Base-by-base conservation (phyloP, 2,329 filamentous ascomycete genomes). In the Stagonosporopsis cucurbitacearum region DNA sequence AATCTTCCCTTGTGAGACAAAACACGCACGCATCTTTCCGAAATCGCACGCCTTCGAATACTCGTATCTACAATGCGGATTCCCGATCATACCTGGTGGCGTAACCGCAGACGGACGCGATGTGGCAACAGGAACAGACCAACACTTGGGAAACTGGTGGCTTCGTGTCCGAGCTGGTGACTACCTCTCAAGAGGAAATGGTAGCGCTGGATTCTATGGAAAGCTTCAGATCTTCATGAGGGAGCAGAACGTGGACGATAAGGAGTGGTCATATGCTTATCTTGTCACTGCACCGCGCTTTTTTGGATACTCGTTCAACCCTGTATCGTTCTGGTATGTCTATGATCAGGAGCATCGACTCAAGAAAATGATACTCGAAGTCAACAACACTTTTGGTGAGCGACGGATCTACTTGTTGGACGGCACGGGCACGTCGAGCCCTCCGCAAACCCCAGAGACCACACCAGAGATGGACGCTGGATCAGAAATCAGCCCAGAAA, bases 251-350 rank as follows among this genome's bases (percentile, higher is more conserved):
- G 77, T 86, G n/a, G 78, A 86, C 54, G 83, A 84, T 45, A 68
- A 79, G 2, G 77, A 80, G 41, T 92, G 89, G 75, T 84, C 86
- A 11, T 80, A 87, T 65, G 88, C 86, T 0, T 92, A 91, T 64
- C 78, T 93, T 4, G 79, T 91, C 20, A 92, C 90, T 2, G 87
- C 88, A 3, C 84, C 89, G 5, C 82, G 82, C 26, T 88, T 91
- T 58, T 71, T 90, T 6, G 86, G 87, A 3, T 90, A 89, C 67
- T 84, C 85, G 20, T 91, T 90, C 75, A 92, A 91, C 64, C 88
- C 88, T 0, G 87, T 89, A 2, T 92, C 88, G 0, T 90, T 92
- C 65, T 93, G 89, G 88, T 91, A 92, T 62, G 81, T 93, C 2
- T 92, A 93, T 69, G 82, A 86, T 12, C 62, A 74, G 0, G 73